A percentile compares a stretch with the other conserved stretches of the same genome.
phyloP scores from a whole-genome alignment of 192 early-diverging fungal species.

The Coemansia sp. region DNA sequence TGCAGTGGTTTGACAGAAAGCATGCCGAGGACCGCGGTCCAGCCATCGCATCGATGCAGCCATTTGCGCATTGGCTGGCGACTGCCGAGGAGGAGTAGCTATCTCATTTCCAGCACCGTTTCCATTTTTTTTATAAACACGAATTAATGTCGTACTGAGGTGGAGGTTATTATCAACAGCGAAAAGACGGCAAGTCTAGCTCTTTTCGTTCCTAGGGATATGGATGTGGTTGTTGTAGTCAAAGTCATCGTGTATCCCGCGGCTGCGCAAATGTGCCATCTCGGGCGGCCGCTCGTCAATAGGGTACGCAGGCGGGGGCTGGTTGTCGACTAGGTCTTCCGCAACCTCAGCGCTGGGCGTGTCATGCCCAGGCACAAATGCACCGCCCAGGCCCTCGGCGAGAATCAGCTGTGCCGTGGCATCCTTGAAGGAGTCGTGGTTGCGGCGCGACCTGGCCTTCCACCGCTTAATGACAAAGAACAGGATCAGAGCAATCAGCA shows the following conservation, averaged over 20 bases:
- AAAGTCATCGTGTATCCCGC: not conserved
- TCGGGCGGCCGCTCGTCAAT: constrained; percentile 2
- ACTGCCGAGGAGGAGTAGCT: constrained; percentile 83
- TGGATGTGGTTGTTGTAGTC: constrained; percentile 9
- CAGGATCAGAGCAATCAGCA: constrained; percentile 3
- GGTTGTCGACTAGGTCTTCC: not conserved
- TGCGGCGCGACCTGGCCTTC: not conserved
- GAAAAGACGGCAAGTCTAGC: not conserved
- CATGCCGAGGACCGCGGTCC: constrained; percentile 47
- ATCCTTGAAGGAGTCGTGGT: not conserved
- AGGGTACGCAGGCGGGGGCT: constrained; percentile 2
- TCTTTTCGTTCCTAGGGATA: constrained; percentile 2
- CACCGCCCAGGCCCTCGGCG: constrained; percentile 2
- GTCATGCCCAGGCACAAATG: not conserved
- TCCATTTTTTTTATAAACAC: not conserved
- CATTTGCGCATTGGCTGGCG: constrained; percentile 80
- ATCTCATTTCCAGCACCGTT: not conserved
- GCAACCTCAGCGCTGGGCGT: not conserved
- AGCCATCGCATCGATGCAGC: constrained; percentile 63
- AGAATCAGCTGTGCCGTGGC: constrained; percentile 2
- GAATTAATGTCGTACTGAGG: not conserved
- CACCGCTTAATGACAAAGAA: constrained; percentile 9
- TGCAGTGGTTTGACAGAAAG: constrained; percentile 60
- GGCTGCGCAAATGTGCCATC: not conserved
- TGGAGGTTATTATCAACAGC: not conserved